Percentiles rank a stretch among this genome's conserved stretches.
Conservation (phyloP, 352 stramenopile species). For the Globisporangium recalcitrans region DNA sequence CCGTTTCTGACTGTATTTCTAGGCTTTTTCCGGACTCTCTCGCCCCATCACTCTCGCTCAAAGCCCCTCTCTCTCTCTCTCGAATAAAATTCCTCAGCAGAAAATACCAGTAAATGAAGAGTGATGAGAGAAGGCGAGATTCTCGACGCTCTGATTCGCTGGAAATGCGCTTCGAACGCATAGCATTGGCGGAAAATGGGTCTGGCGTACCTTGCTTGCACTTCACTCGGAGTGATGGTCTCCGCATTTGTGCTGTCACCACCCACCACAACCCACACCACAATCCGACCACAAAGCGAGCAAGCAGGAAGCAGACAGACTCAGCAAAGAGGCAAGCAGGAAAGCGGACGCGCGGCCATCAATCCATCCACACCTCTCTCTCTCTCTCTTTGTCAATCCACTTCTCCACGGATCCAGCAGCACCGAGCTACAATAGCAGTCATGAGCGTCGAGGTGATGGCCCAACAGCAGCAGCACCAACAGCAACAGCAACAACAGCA, state of each 20-base stretch:
- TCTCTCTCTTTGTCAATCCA: not conserved
- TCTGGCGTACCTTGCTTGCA: not conserved
- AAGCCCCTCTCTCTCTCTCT: not conserved
- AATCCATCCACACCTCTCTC: not conserved
- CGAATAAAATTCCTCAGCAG: not conserved
- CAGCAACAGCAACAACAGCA: not conserved
- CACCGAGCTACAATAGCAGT: too few species aligned
- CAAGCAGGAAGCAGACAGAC: not conserved
- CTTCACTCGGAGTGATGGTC: not conserved
- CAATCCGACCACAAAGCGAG: not conserved
- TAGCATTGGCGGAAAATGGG: not conserved
- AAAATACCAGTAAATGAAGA: not conserved
- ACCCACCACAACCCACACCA: constrained; percentile 2
- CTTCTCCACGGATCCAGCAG: not conserved
- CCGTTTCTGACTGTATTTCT: constrained; percentile 12
- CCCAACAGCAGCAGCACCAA: not conserved
- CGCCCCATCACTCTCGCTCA: not conserved
- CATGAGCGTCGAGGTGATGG: constrained; percentile 13
- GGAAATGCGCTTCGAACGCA: not conserved
- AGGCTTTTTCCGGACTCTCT: not conserved
- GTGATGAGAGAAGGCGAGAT: not conserved
- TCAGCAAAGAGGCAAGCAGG: not conserved
- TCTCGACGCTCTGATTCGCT: not conserved
- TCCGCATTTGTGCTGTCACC: not conserved
- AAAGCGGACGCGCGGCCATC: not conserved